Conservation (phyloP, 768 basidiomycete genomes). For the Lentinula sp. region DNA sequence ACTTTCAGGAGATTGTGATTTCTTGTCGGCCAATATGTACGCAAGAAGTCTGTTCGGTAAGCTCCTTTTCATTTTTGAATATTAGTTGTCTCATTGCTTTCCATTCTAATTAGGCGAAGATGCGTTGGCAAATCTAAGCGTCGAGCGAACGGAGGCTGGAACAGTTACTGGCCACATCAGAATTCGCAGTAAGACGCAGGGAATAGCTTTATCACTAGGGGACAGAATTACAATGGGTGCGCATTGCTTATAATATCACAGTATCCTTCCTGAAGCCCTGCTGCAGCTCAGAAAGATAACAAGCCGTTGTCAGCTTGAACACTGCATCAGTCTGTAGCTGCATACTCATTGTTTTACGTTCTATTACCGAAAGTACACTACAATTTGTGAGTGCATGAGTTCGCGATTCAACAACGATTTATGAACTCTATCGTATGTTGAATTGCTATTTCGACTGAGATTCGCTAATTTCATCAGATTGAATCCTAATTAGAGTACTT, state of each 20-base stretch:
- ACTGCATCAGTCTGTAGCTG: neutral
- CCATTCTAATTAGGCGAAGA: conserved; percentile 69
- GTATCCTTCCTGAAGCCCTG: neutral
- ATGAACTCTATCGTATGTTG: too few relatives aligned
- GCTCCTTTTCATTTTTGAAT: conserved; percentile 20
- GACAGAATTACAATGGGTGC: conserved; percentile 73
- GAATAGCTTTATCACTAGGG: conserved; percentile 92
- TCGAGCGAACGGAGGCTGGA: conserved; percentile 81
- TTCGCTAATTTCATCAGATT: too few relatives aligned
- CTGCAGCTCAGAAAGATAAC: conserved; percentile 34
- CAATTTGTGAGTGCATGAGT: too few relatives aligned
- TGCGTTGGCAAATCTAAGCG: conserved; percentile 89
- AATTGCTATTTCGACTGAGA: too few relatives aligned
- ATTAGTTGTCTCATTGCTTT: neutral
- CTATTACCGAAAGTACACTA: too few relatives aligned
- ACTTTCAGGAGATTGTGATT: conserved; percentile 92
- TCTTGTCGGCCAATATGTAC: conserved; percentile 95
- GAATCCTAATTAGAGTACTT: too few relatives aligned
- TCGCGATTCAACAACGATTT: too few relatives aligned
- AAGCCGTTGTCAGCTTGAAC: conserved; percentile 28
- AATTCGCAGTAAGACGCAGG: conserved; percentile 96
- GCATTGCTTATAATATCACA: conserved; percentile 9
- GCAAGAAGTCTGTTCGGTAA: conserved; percentile 89
- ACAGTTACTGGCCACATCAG: conserved; percentile 89
- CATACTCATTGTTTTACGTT: too few relatives aligned